Evolutionary conservation across 805 yeast species (phyloP), one percentile per base, ranked within the genome.

Genomic region (Candida chauliodis): DNA sequence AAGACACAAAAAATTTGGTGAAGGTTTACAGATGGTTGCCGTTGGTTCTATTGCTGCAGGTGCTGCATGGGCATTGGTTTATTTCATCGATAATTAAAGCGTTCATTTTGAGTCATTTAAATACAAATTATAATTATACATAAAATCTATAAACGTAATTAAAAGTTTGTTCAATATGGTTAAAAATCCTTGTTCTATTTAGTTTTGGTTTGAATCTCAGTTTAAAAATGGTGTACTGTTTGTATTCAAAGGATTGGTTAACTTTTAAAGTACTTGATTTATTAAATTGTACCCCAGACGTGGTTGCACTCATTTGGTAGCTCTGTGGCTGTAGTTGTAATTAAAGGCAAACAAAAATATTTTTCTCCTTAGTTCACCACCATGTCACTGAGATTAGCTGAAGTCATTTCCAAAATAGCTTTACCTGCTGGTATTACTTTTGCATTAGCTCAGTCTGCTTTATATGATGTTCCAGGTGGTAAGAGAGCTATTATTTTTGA

Each of bases 41-140:
- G 90, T 87, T 36, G 99, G 99, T 27, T 95, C 97, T n/a, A 67
- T 84, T 22, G 98, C 99, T 16, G 98, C 99, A 4, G 95, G 96
- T 4, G 85, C 95, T 17, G 99, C 99, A 8, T 91, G 96, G 95
- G 78, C 78, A 31, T 76, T 90, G 56, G 99, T 91, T 23, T 83
- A 80, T 57, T 59, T 82, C 46, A 79, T 91, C 44, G 96, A 57
- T 42, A 50, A 52, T 31, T 56, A n/a, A 24, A 17, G 17, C 15
- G 14, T 19, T 18, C 6, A 8, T 16, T 14, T 14, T 27, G 13
- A 11, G 13, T 15, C 10, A 5, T 27, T 27, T 15, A 27, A 10
- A 27, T 14, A 27, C 16, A 27, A 16, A 8, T 26, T 26, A 26
- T 26, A 11, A 8, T 8, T 8, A 8, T 22, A 22, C 25, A 11